A percentile compares a stretch with the other conserved stretches of the same genome.
Conservation (phyloP, 73 alveolate genomes). For the Tetrahymena malaccensis region DNA sequence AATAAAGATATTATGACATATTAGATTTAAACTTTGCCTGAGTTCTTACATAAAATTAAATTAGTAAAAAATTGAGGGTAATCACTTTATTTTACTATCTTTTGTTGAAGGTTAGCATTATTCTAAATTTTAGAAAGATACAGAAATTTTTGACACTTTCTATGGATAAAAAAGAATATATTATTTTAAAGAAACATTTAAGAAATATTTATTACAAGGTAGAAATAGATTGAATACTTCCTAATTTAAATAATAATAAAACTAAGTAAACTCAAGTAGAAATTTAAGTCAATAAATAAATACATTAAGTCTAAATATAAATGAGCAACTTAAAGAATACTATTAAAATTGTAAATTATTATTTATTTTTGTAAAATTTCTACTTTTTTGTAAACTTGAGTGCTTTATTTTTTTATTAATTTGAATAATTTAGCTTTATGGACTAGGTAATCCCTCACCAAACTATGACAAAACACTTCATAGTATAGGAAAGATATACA, state of each 20-base stretch:
- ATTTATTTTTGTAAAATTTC: background rate
- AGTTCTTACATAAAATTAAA: too few relatives aligned
- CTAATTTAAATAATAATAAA: background rate
- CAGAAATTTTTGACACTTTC: background rate
- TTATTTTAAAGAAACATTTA: background rate
- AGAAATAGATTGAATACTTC: background rate
- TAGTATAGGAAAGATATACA: conserved; percentile 11
- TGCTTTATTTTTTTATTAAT: background rate
- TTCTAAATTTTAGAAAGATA: too few relatives aligned
- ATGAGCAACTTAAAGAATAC: background rate
- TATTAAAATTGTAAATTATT: background rate
- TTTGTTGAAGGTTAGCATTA: too few relatives aligned
- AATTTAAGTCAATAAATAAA: too few relatives aligned
- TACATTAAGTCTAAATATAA: background rate
- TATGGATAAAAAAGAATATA: background rate
- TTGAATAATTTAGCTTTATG: background rate
- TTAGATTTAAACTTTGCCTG: too few relatives aligned
- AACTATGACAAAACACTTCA: conserved; percentile 16
- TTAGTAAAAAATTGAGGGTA: too few relatives aligned
- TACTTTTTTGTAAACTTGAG: background rate
- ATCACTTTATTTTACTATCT: too few relatives aligned
- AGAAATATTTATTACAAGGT: background rate
- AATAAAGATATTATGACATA: too few relatives aligned
- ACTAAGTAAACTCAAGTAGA: background rate
- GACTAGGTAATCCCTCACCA: conserved; percentile 28